Percentiles rank a stretch among this genome's conserved stretches.
phyloP scores from a whole-genome alignment of 495 filamentous ascomycete species.

The Staphylotrichum longicolle region DNA sequence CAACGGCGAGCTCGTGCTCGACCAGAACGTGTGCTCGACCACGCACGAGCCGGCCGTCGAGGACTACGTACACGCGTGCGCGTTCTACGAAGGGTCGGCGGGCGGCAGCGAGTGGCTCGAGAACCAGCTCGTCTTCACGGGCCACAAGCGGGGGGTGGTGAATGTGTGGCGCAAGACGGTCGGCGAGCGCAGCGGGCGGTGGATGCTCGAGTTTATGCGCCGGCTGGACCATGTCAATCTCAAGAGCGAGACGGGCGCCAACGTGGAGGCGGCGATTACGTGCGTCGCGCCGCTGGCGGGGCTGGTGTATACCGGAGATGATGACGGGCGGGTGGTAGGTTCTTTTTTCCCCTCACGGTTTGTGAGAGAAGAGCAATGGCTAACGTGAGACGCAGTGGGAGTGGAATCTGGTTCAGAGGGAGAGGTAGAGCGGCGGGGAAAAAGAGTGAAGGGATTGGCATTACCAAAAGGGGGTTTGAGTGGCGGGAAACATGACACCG shows the following conservation, averaged over 20 bases:
- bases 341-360: conserved; percentile 6
- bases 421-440: conserved; percentile 39
- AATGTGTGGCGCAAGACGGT: conserved; percentile 65
- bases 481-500: not conserved
- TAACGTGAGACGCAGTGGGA: conserved; percentile 59
- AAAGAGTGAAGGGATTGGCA: not conserved
- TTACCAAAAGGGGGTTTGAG: not conserved
- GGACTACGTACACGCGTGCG: conserved; percentile 73
- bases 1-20: conserved; percentile 78
- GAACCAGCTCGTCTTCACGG: conserved; percentile 81
- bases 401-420: conserved; percentile 79
- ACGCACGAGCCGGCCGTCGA: conserved; percentile 39
- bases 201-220: conserved; percentile 60
- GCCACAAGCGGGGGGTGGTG: conserved; percentile 78
- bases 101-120: conserved; percentile 86
- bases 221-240: conserved; percentile 80
- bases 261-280: conserved; percentile 79
- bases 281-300: conserved; percentile 81
- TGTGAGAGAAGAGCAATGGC: not conserved
- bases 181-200: conserved; percentile 37
- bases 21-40: conserved; percentile 68
- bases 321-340: conserved; percentile 73
- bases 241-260: conserved; percentile 66
- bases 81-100: conserved; percentile 82
- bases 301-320: conserved; percentile 90